Base-by-base conservation (phyloP, 2,329 filamentous ascomycete species). In the Monosporascus sp. region DNA sequence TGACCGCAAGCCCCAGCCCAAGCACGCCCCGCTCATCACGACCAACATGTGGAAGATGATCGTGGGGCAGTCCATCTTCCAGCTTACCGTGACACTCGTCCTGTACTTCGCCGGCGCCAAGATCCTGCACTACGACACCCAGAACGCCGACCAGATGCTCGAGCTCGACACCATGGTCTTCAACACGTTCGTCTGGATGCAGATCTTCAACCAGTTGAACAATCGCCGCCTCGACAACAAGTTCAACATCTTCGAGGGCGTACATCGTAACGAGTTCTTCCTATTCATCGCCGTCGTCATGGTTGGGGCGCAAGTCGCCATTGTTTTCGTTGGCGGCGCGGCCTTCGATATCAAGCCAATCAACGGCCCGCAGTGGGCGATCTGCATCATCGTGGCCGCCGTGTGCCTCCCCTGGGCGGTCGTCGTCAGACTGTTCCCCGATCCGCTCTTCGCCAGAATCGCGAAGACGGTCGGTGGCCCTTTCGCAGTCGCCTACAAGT, bases 131-230 rank as follows among this genome's bases (percentile, higher is more conserved):
- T 83, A 82, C 60, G 65, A 75, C 47, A 56, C 65, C 17, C 51
- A 65, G 50, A 53, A 77, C 48, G 68, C 72, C 44, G 67, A 69
- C 22, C 68, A 76, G 20, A 71, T 67, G 51, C 62, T 61, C 6
- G 65, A 80, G 58, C 70, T 84, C 36, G 74, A 81, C 57, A 85
- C 83, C 1, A 74, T 86, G 53, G 79, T 88, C 47, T 88, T 88
- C 72, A 88, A 88, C 68, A 83, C 80, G 0, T 88, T 85, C 60
- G 84, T 88, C 2, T 88, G 84, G 83, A 82, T 88, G 76, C 84
- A 88, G 62, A 85, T 88, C 56, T 88, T 87, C 72, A 87, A 87
- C 66, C 77, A 84, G 66, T 79, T 84, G 71, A 86, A 86, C 68
- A 83, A 82, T 63, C 77, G 83, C 31, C 80, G 82, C 39, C 72